Evolutionary conservation across 2,329 filamentous ascomycete species (phyloP).

Genomic region (Chaetothyriales sp.): DNA sequence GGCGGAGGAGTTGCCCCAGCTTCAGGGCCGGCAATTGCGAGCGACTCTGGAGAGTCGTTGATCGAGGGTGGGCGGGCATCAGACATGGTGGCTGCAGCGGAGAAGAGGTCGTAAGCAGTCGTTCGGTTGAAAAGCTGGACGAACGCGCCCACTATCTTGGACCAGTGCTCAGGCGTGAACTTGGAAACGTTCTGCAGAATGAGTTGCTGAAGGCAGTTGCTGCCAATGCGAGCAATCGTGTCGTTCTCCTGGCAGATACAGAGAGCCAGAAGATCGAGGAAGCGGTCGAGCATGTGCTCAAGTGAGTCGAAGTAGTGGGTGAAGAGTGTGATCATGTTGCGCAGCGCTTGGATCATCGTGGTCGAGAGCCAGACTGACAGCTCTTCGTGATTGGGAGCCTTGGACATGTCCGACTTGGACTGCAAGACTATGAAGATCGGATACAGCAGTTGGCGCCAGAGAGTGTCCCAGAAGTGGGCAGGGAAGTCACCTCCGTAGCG

Average conservation of each 20-base stretch:
- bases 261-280: conserved; percentile 79
- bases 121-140: conserved; percentile 90
- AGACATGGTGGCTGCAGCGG: conserved; percentile 47
- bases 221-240: conserved; percentile 92
- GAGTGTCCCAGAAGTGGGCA: conserved; percentile 90
- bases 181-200: conserved; percentile 94
- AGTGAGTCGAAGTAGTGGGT: conserved; percentile 95
- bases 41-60: conserved; percentile 11
- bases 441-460: conserved; percentile 92
- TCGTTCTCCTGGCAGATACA: conserved; percentile 99
- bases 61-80: conserved; percentile 15
- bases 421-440: conserved; percentile 98
- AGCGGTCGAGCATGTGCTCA: conserved; percentile 97
- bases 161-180: conserved; percentile 76
- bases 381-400: conserved; percentile 89
- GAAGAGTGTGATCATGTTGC: conserved; percentile 97
- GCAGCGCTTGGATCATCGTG: conserved; percentile 95
- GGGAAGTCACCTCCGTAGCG: conserved; percentile 84
- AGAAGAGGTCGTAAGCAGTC: conserved; percentile 89
- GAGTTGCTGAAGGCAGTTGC: conserved; percentile 91
- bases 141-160: conserved; percentile 86
- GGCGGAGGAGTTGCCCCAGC: conserved; percentile 16
- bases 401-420: conserved; percentile 90
- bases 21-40: conserved; percentile 17
- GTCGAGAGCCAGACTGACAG: conserved; percentile 97